A percentile compares a stretch with the other conserved stretches of the same genome.
These are phyloP conservation scores for Tuctoria greenei DNA, from an alignment of 176 grass and related monocot genomes.

Conservation along the genomic window DNA sequence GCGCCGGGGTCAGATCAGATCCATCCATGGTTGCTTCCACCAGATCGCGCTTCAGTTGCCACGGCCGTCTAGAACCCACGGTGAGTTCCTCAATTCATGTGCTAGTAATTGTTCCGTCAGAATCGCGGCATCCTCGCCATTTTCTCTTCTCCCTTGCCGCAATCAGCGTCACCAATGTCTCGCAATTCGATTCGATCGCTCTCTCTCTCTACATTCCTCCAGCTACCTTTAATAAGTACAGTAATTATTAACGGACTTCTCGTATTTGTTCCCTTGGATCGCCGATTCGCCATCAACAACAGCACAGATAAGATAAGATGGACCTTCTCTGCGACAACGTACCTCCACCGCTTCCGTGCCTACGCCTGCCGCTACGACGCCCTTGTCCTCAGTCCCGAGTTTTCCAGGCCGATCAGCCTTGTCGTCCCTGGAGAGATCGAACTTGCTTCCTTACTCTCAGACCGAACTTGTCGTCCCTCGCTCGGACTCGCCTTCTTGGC, in stretches of 20 bases:
- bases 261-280: too few relatives aligned
- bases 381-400: background rate
- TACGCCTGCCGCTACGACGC: slow-evolving; percentile 2
- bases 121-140: background rate
- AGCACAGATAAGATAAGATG: background rate
- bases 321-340: background rate
- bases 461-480: too few relatives aligned
- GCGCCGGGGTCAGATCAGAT: background rate
- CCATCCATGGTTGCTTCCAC: background rate
- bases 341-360: background rate
- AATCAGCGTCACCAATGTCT: background rate
- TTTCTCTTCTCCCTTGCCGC: background rate
- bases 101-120: too few relatives aligned
- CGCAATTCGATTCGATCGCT: background rate
- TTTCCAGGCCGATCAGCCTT: background rate
- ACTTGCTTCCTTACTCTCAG: background rate
- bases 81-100: too few relatives aligned
- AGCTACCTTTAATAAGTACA: background rate
- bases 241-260: background rate
- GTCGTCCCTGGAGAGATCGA: background rate
- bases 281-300: too few relatives aligned
- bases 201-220: background rate
- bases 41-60: background rate
- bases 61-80: too few relatives aligned
- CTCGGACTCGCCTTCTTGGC: background rate